Base-by-base conservation (phyloP, 768 basidiomycete genomes). In the Tephrocybe sp. region DNA sequence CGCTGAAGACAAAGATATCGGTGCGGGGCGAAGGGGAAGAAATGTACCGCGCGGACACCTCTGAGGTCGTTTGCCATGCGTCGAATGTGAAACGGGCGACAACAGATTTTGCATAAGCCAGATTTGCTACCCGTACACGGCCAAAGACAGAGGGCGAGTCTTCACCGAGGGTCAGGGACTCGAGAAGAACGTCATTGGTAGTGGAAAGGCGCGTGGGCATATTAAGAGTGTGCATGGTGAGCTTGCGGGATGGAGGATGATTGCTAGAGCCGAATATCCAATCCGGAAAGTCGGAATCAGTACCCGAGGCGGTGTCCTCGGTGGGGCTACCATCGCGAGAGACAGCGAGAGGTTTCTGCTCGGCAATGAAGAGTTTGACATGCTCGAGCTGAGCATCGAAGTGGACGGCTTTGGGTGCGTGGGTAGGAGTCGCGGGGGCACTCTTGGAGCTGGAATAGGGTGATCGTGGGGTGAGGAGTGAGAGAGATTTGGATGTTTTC, bases 331-430 rank as follows among this genome's bases (percentile, higher is more conserved):
- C 93, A 57, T 91, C 86, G 39, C 95, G 81, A 11, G 87, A 91
- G 15, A 99, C 95, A 1, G 94, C 94, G 7, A 91, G 77, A 4
- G 95, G 95, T 63, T 93, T 93, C 68, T 98, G 95, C 69, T 93
- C 90, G 11, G 94, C 86, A 49, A 94, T 74, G 74, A 98, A 98
- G 40, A 94, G 78, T 68, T 94, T 94, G 54, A 98, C 90, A 48
- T 92, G 90, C 66, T 97, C 95, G 45, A 97, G 80, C 62, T 94
- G 82, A 4, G 85, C 65, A 69, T 95, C 91, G 53, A 99, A 99
- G 61, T 97, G 92, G 8, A 99, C 95, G 21, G 83, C 84, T 65
- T 97, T 94, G 55, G 80, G 49, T 2, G 50, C 70, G 31, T 75
- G 75, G 4, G 78, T 84, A 0, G 94, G 94, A 2, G 93, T 94